A percentile compares a stretch with the other conserved stretches of the same genome.
These are phyloP conservation scores for Santalum album DNA, from an alignment of 164 flowering plant genomes.

Conservation along the genomic window DNA sequence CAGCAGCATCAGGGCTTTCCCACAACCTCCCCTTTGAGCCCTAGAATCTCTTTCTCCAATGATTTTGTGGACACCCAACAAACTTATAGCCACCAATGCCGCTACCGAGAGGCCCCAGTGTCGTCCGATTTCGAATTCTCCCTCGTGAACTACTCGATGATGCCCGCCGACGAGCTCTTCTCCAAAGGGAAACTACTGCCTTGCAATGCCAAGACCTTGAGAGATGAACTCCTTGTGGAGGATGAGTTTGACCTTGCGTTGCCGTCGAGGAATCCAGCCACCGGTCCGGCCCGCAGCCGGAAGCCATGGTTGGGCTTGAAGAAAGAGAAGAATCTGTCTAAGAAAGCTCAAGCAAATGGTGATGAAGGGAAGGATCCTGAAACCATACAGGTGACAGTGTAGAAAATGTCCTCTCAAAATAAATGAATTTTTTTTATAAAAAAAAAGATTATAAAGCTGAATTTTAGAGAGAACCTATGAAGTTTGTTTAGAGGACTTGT, in stretches of 20 bases:
- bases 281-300: conserved; percentile 46
- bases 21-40: conserved; percentile 34
- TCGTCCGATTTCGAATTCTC: conserved; percentile 72
- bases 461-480: too few relatives aligned
- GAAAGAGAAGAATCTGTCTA: conserved; percentile 20
- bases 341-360: conserved; percentile 25
- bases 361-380: conserved; percentile 20
- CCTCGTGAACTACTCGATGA: conserved; percentile 36
- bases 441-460: too few relatives aligned
- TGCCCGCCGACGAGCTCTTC: conserved; percentile 67
- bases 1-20: conserved; percentile 40
- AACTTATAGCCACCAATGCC: conserved; percentile 30
- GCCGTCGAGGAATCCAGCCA: conserved; percentile 29
- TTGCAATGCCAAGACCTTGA: conserved; percentile 42
- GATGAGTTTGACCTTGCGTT: conserved; percentile 23
- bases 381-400: conserved; percentile 12
- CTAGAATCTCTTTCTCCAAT: conserved; percentile 84
- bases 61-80: conserved; percentile 51
- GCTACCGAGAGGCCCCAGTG: conserved; percentile 43
- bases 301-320: conserved; percentile 48
- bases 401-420: too few relatives aligned
- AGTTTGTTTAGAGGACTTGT: too few relatives aligned
- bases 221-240: conserved; percentile 51
- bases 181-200: conserved; percentile 61
- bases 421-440: too few relatives aligned